phyloP scores from a whole-genome alignment of 805 yeast species.

The Monosporozyma servazzii region DNA sequence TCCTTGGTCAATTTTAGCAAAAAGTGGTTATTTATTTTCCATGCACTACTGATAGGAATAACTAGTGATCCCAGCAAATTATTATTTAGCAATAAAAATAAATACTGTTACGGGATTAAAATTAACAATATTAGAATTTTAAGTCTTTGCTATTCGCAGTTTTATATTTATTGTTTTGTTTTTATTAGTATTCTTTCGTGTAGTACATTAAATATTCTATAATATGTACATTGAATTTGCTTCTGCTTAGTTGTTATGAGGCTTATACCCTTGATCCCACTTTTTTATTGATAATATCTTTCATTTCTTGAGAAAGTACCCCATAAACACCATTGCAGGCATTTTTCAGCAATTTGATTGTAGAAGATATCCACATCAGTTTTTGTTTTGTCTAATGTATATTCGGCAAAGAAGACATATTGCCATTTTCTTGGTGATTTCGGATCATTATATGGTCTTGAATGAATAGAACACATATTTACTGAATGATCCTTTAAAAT shows the following conservation, averaged over 20 bases:
- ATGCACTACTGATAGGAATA: too few relatives aligned
- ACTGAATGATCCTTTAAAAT: conserved; percentile 46
- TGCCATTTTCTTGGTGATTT: conserved; percentile 45
- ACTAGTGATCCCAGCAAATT: too few relatives aligned
- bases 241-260: background rate
- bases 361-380: conserved; percentile 29
- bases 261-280: background rate
- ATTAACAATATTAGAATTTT: background rate
- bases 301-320: conserved; percentile 48
- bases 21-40: too few relatives aligned
- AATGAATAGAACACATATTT: conserved; percentile 61
- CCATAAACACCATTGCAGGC: conserved; percentile 45
- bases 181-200: background rate
- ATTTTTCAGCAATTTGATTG: conserved; percentile 34
- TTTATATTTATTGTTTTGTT: background rate
- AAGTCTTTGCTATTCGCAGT: background rate
- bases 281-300: conserved; percentile 25
- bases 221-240: background rate
- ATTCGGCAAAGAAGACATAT: conserved; percentile 74
- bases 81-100: background rate
- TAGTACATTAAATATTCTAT: background rate
- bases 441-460: conserved; percentile 52
- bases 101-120: background rate
- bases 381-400: conserved; percentile 26
- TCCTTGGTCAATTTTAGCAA: background rate